Evolutionary conservation across 306 rosid species (phyloP).

Genomic region (Lagenaria siceraria): DNA sequence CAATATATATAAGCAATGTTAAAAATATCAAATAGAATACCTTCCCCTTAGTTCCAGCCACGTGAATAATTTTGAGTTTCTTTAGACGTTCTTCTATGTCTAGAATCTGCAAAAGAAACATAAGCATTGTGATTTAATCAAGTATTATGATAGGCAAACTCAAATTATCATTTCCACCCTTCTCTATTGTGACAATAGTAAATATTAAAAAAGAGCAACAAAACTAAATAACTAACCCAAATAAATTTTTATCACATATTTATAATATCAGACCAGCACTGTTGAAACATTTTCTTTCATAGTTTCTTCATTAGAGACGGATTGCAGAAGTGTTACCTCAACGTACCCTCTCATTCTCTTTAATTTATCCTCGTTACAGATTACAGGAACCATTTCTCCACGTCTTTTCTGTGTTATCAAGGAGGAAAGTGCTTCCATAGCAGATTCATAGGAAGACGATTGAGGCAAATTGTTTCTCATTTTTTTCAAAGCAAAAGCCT

Average conservation of each 20-base stretch:
- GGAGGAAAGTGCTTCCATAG: conserved; percentile 73
- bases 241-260: background rate
- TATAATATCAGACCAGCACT: background rate
- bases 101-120: conserved; percentile 36
- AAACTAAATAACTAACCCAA: background rate
- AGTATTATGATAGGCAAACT: background rate
- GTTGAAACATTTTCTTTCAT: background rate
- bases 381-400: conserved; percentile 28
- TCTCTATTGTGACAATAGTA: background rate
- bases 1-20: background rate
- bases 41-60: conserved; percentile 89
- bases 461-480: conserved; percentile 18
- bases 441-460: conserved; percentile 34
- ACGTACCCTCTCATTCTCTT: conserved; percentile 43
- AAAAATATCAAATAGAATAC: conserved; percentile 18
- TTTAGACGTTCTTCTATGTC: conserved; percentile 41
- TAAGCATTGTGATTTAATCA: background rate
- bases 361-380: conserved; percentile 25
- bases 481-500: conserved; percentile 22
- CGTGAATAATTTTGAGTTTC: conserved; percentile 60
- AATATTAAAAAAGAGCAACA: background rate
- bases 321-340: conserved; percentile 26
- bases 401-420: conserved; percentile 48
- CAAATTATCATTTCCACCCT: background rate
- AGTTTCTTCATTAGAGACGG: background rate